phyloP scores from a whole-genome alignment of 2,329 filamentous ascomycete species.

The Biscogniauxia sp. region DNA sequence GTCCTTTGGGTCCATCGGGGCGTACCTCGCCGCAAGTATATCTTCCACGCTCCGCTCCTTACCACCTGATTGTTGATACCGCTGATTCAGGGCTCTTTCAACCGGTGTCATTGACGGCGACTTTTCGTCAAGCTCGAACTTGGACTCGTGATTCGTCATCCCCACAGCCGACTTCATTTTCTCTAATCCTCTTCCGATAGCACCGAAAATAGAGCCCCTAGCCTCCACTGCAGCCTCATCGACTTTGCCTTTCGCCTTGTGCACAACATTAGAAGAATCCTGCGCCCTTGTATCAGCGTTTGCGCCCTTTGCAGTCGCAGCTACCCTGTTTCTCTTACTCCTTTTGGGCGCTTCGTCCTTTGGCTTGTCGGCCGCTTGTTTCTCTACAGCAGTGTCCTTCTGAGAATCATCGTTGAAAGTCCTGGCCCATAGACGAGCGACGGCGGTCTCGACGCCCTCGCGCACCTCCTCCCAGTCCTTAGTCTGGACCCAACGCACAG shows the following conservation, averaged over 20 bases:
- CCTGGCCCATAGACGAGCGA: constrained; percentile 44
- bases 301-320: constrained; percentile 31
- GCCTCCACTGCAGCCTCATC: constrained; percentile 39
- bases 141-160: constrained; percentile 37
- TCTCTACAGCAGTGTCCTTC: constrained; percentile 23
- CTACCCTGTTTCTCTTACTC: constrained; percentile 25
- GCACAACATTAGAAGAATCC: constrained; percentile 24
- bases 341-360: constrained; percentile 36
- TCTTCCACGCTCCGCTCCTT: constrained; percentile 37
- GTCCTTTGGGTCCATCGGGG: constrained; percentile 37
- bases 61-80: constrained; percentile 44
- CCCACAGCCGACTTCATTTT: constrained; percentile 37
- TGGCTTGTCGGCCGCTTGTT: constrained; percentile 33
- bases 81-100: constrained; percentile 52
- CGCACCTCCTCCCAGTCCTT: constrained; percentile 64
- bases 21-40: constrained; percentile 33
- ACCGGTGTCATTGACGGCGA: constrained; percentile 46
- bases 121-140: constrained; percentile 25
- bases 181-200: constrained; percentile 39
- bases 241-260: constrained; percentile 31
- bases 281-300: constrained; percentile 32
- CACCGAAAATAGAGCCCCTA: constrained; percentile 37
- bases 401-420: constrained; percentile 33
- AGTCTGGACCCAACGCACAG: constrained; percentile 64
- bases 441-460: constrained; percentile 53